Base-by-base conservation (phyloP, 345 rosid genomes). In the Conringia planisiliqua region DNA sequence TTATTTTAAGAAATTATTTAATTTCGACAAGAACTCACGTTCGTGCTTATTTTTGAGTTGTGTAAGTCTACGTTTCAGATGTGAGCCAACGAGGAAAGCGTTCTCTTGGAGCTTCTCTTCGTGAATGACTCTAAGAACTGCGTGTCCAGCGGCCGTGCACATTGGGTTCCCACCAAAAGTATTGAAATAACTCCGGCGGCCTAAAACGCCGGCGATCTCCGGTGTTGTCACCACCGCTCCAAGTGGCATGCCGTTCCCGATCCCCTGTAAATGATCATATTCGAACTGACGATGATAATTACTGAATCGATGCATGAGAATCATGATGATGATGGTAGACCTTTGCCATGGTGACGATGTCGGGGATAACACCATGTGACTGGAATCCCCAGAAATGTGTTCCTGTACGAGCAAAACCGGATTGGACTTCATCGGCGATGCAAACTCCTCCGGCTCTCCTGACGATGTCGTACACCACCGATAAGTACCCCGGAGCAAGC, bases 291-390 rank as follows among this genome's bases (percentile, higher is more conserved):
- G 26, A 22, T 42, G 13, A 5, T 46, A 24, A 7, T 40, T 40
- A 40, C 4, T 10, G 20, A 48, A 48, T 18, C 10, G 36, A 74
- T 58, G 52, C 44, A 27, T 47, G 6, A 39, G 2, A 1, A 18
- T 18, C 26, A 50, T 22, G 14, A 50, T 39, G 38, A 22, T 16
- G 13, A 11, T 43, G 12, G 30, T 44, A 42, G 48, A 93, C 98
- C 96, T 94, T 94, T 59, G 98, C 97, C 96, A 91, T 85, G 43
- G 98, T 94, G 30, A 94, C 98, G 3, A 94, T 91, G 81, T 91
- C 97, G 38, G 98, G 98, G 71, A 88, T 80, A 59, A 91, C 97
- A 22, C 85, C 93, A 17, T 94, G 97, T 29, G 83, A 54, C 65
- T 88, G 91, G 52, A 94, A 94, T n/a, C 95, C 96, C 96, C 96